Evolutionary conservation across 768 basidiomycete species (phyloP).

Genomic region (Hericium coralloides): DNA sequence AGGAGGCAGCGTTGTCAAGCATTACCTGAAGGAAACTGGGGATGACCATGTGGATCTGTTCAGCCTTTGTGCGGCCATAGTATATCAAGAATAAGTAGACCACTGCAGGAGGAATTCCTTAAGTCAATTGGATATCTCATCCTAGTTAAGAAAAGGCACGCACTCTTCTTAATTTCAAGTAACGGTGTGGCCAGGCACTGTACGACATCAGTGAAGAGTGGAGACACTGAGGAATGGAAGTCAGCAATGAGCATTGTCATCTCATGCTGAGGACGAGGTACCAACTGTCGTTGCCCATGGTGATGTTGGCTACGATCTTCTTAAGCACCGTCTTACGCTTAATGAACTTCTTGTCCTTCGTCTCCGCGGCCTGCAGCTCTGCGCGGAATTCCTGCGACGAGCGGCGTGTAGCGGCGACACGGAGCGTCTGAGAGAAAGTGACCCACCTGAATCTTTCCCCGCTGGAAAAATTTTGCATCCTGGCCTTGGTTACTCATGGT

Average conservation of each 20-base stretch:
- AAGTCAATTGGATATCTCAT: too few relatives aligned
- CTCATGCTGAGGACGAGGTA: slow-evolving; percentile 16
- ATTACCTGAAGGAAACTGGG: slow-evolving; percentile 8
- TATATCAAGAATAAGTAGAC: slow-evolving; percentile 96
- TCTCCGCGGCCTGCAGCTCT: slow-evolving; percentile 84
- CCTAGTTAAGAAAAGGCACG: slow-evolving; percentile 19
- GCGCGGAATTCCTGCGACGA: slow-evolving; percentile 70
- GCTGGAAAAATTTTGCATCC: slow-evolving; percentile 88
- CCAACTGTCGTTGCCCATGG: slow-evolving; percentile 99
- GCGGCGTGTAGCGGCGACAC: background rate
- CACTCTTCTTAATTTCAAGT: slow-evolving; percentile 98
- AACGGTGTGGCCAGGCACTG: slow-evolving; percentile 92
- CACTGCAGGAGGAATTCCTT: slow-evolving; percentile 41
- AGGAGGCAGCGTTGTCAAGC: background rate
- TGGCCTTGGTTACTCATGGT: slow-evolving; percentile 48
- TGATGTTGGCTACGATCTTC: slow-evolving; percentile 98
- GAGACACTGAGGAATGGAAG: slow-evolving; percentile 51
- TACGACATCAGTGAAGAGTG: slow-evolving; percentile 91
- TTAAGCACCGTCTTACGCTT: slow-evolving; percentile 93
- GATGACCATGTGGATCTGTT: slow-evolving; percentile 58
- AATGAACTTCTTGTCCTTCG: slow-evolving; percentile 93
- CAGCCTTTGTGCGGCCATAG: slow-evolving; percentile 90
- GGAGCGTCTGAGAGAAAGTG: background rate
- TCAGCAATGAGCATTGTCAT: slow-evolving; percentile 11
- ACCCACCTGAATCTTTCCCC: slow-evolving; percentile 83